phyloP scores from a whole-genome alignment of 768 basidiomycete genomes.

The Serpula lacrymans region DNA sequence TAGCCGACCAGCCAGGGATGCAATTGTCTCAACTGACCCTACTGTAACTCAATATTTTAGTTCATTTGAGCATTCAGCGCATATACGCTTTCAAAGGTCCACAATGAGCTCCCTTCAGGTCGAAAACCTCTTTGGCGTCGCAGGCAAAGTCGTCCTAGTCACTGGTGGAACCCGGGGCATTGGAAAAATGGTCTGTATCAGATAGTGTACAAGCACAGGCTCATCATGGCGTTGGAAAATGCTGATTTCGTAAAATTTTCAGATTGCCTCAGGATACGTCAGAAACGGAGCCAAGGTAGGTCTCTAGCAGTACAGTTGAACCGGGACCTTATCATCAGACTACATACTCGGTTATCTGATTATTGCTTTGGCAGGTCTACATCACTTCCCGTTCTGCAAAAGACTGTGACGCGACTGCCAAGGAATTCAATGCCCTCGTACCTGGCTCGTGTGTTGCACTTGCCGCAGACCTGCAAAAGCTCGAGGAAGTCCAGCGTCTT shows the following conservation, averaged over 20 bases:
- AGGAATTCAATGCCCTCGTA: slow-evolving; percentile 49
- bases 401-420: slow-evolving; percentile 49
- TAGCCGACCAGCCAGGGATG: too few relatives aligned
- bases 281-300: slow-evolving; percentile 55
- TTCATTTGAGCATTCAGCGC: too few relatives aligned
- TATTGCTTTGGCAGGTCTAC: slow-evolving; percentile 42
- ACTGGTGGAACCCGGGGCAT: slow-evolving; percentile 68
- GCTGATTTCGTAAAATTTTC: neutral
- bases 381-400: slow-evolving; percentile 56
- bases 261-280: slow-evolving; percentile 66
- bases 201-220: too few relatives aligned
- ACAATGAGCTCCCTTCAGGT: slow-evolving; percentile 36
- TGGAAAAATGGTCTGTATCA: slow-evolving; percentile 53
- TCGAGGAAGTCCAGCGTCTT: slow-evolving; percentile 50
- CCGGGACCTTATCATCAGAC: too few relatives aligned
- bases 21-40: too few relatives aligned
- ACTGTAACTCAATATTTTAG: too few relatives aligned
- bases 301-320: too few relatives aligned
- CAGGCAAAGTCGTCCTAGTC: slow-evolving; percentile 53
- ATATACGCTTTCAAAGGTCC: too few relatives aligned
- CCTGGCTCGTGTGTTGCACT: slow-evolving; percentile 52
- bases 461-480: slow-evolving; percentile 51
- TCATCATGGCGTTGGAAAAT: too few relatives aligned
- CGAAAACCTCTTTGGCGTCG: slow-evolving; percentile 45
- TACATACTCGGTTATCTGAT: neutral